These are phyloP conservation scores for Emericellopsis cladophorae DNA, from an alignment of 2,329 filamentous ascomycete species.

Conservation along the genomic window DNA sequence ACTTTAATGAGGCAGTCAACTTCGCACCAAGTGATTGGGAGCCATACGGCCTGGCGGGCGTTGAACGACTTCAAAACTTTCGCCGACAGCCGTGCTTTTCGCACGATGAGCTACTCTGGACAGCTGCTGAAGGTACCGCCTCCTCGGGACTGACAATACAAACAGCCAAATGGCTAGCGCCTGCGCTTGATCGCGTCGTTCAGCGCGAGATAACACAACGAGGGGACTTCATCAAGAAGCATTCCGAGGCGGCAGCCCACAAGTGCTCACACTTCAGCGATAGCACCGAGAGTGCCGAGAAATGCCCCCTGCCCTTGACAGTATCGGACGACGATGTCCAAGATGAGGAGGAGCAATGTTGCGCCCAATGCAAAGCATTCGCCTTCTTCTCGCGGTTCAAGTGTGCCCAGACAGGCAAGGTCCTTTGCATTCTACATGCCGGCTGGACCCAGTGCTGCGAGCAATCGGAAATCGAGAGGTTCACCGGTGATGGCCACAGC, in stretches of 20 bases:
- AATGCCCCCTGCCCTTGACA: constrained; percentile 49
- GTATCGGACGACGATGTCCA: constrained; percentile 62
- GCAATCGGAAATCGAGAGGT: constrained; percentile 50
- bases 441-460: constrained; percentile 74
- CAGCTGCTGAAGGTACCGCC: constrained; percentile 68
- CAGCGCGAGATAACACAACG: constrained; percentile 61
- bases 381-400: constrained; percentile 84
- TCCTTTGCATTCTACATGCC: constrained; percentile 72
- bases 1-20: constrained; percentile 98
- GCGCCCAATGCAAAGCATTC: constrained; percentile 83
- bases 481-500: constrained; percentile 55
- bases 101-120: constrained; percentile 87
- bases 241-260: constrained; percentile 42
- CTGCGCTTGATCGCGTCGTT: constrained; percentile 68
- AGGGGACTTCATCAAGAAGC: constrained; percentile 53
- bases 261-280: constrained; percentile 32
- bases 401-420: constrained; percentile 69
- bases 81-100: constrained; percentile 92
- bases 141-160: constrained; percentile 57
- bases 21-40: constrained; percentile 96
- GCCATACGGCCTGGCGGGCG: constrained; percentile 74
- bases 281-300: constrained; percentile 29
- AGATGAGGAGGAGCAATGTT: constrained; percentile 93
- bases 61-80: constrained; percentile 77
- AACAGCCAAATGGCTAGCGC: constrained; percentile 89